phyloP scores from a whole-genome alignment of 164 flowering plant species.

The Aristolochia contorta region DNA sequence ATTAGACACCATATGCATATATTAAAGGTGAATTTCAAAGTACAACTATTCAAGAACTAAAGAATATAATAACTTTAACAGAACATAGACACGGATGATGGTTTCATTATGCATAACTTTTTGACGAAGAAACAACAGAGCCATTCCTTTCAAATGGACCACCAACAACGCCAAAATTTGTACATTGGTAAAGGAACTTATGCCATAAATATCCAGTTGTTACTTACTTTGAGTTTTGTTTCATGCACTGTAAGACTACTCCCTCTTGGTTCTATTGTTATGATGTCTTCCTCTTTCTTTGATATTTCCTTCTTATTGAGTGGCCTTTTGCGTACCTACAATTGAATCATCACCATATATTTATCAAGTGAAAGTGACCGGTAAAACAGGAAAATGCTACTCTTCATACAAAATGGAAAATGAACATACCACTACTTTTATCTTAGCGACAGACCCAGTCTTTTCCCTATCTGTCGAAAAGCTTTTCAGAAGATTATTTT shows the following conservation, averaged over 20 bases:
- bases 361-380: neutral
- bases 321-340: slow-evolving; percentile 90
- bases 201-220: neutral
- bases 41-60: no score
- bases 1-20: neutral
- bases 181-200: no score
- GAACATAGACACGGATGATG: no score
- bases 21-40: neutral
- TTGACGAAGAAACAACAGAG: no score
- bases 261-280: slow-evolving; percentile 43
- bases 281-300: slow-evolving; percentile 78
- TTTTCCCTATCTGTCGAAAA: slow-evolving; percentile 53
- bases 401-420: neutral
- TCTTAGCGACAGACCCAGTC: slow-evolving; percentile 64
- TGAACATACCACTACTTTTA: slow-evolving; percentile 78
- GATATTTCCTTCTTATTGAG: slow-evolving; percentile 66
- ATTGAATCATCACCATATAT: slow-evolving; percentile 1
- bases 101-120: no score
- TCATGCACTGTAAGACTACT: slow-evolving; percentile 80
- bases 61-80: no score
- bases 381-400: neutral
- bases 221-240: slow-evolving; percentile 73
- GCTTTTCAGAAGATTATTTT: slow-evolving; percentile 44
- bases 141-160: no score
- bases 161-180: no score